Conservation (phyloP, 306 rosid species). For the Cucurbita pepo region DNA sequence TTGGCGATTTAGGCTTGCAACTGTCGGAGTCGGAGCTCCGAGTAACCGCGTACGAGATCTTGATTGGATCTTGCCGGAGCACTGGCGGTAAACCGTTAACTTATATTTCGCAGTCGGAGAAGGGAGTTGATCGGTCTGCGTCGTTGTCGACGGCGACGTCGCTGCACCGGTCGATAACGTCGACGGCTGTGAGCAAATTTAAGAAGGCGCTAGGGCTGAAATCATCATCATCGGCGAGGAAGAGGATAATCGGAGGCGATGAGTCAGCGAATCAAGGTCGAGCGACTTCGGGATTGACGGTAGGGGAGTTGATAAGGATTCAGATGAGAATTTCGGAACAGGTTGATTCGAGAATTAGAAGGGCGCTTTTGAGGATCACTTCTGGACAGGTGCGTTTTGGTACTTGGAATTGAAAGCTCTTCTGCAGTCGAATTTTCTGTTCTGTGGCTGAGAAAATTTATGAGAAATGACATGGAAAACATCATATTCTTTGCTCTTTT, state of each 20-base stretch:
- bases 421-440: background rate
- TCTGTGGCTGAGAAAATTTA: background rate
- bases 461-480: background rate
- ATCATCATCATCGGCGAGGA: slow-evolving; percentile 34
- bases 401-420: background rate
- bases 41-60: slow-evolving; percentile 81
- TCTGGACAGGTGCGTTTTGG: slow-evolving; percentile 65
- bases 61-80: slow-evolving; percentile 67
- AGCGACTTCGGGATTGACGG: slow-evolving; percentile 37
- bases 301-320: slow-evolving; percentile 66
- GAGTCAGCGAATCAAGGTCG: slow-evolving; percentile 21
- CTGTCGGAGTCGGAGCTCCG: slow-evolving; percentile 66
- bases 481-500: background rate
- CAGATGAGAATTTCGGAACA: slow-evolving; percentile 88
- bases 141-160: slow-evolving; percentile 24
- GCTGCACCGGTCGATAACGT: slow-evolving; percentile 64
- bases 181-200: slow-evolving; percentile 70
- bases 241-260: slow-evolving; percentile 11
- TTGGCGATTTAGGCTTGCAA: slow-evolving; percentile 25
- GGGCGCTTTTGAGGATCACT: slow-evolving; percentile 69
- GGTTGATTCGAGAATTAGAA: slow-evolving; percentile 59
- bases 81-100: slow-evolving; percentile 68
- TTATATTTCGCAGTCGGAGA: slow-evolving; percentile 68
- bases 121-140: slow-evolving; percentile 26
- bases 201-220: slow-evolving; percentile 79